Percentiles rank a stretch among this genome's conserved stretches.
Evolutionary conservation across 2,329 filamentous ascomycete species (phyloP).

Genomic region (Macrophomina tecta): DNA sequence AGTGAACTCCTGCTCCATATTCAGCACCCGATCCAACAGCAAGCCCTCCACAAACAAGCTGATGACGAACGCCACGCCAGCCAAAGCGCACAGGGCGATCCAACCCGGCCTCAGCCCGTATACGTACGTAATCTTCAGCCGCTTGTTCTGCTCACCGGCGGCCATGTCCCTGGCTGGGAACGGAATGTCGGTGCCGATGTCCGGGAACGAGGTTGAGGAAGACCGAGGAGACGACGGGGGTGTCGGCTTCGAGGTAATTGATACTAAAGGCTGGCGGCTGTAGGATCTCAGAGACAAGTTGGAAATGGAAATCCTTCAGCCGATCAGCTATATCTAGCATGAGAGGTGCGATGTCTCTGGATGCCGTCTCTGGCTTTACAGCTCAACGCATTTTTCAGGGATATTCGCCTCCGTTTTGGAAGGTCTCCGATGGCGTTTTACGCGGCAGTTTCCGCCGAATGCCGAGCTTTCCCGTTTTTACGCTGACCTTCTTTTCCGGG

Average conservation of each 20-base stretch:
- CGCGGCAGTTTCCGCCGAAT: too few relatives aligned
- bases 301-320: too few relatives aligned
- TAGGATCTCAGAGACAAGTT: too few relatives aligned
- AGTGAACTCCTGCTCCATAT: constrained; percentile 56
- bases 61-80: constrained; percentile 56
- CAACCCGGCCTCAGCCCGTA: constrained; percentile 62
- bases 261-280: constrained; percentile 35
- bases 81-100: constrained; percentile 62
- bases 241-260: constrained; percentile 56
- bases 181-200: constrained; percentile 67
- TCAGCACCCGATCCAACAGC: constrained; percentile 54
- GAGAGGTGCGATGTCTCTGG: too few relatives aligned
- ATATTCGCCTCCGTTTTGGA: too few relatives aligned
- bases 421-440: too few relatives aligned
- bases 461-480: too few relatives aligned
- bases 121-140: constrained; percentile 58
- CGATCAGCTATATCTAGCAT: too few relatives aligned
- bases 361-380: too few relatives aligned
- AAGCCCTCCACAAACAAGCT: constrained; percentile 59
- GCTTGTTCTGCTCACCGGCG: constrained; percentile 38
- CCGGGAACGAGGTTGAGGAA: constrained; percentile 65
- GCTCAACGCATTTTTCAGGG: too few relatives aligned
- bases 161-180: constrained; percentile 68
- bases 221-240: constrained; percentile 62
- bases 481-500: too few relatives aligned